Evolutionary conservation across 495 filamentous ascomycete genomes (phyloP), one percentile per base, ranked within the genome.

Genomic region (Hypomontagnella monticulosa): DNA sequence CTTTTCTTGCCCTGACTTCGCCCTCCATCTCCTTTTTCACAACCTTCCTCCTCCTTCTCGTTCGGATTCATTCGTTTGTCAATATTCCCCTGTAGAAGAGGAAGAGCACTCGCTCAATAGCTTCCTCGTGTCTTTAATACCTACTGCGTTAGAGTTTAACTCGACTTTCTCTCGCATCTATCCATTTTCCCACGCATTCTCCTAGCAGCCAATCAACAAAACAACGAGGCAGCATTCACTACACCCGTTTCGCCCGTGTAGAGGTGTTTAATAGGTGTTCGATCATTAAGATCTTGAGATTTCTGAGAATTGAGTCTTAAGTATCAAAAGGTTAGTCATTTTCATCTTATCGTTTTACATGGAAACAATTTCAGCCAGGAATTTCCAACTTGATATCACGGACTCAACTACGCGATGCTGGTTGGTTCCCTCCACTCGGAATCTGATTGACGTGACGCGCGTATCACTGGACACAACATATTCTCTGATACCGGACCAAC

Each of bases 71-170:
- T 78, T 76, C 76, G 72, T 74, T 74, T 78, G 72, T 66, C 74
- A 73, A 79, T 82, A 82, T 80, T 81, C 81, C 79, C 73, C 76
- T 78, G 71, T 67, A 72, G 16, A 67, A 72, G 33, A 67, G 66
- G 71, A 70, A 70, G 66, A 57, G 66, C 71, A 68, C 72, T 75
- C 73, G 71, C 79, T 78, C 73, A 69, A 66, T 74, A 75, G 61
- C 71, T 73, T 75, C 75, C 65, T 77, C 74, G 20, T 38, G n/a
- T 23, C 58, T 74, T 74, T 74, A 74, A 72, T 74, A 70, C 50
- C 49, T 41, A 51, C 34, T 46, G 7, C 46, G 8, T 47, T 50
- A 43, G 23, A 57, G 59, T 57, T 70, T 53, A 63, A 54, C 58
- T 65, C 50, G 57, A 65, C 34, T 57, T 64, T 63, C 52, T 43